Evolutionary conservation across 2,329 filamentous ascomycete genomes (phyloP), one percentile per base, ranked within the genome.

Genomic region (Tolypocladium endophyticum): DNA sequence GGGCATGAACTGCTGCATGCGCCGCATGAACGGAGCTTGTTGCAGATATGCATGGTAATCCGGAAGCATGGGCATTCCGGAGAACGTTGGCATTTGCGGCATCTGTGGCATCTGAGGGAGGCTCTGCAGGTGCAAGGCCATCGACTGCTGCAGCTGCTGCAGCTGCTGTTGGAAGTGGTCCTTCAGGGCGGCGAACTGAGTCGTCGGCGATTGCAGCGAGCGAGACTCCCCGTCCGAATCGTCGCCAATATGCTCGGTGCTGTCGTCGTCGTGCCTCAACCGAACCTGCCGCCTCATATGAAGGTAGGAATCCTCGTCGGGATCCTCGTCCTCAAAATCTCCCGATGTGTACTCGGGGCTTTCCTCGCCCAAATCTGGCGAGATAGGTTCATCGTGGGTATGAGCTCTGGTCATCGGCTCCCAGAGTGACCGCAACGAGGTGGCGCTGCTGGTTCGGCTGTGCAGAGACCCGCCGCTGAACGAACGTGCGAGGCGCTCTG

Each of bases 121-220:
- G 57, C 87, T 87, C 56, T 87, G 87, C 66, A 90, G 78, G 54
- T 86, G 81, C 71, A 86, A 76, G 41, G 83, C 79, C 76, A 90
- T 81, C 54, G 80, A 84, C 69, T 90, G 86, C 68, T 92, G 90
- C 67, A 92, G 81, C 61, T 92, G 86, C 60, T 92, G 87, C 55
- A 92, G 80, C 68, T 92, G 89, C 23, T 86, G 81, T 33, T 86
- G 80, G 25, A 93, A 74, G 60, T 92, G 88, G 59, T 92, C 88
- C 66, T 87, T 85, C 74, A 90, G 82, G 18, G 87, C 88, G 56
- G 90, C 82, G 55, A 87, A 82, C 5, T 85, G 82, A 4, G 80
- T 80, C 4, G 81, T 79, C 2, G 86, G 83, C 2, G 85, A 83
- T 23, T 79, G 79, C 45, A 74, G 71, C 20, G 74, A 72, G 41